Base-by-base conservation (phyloP, 208 protist species). In the Acanthamoeba sp. region DNA sequence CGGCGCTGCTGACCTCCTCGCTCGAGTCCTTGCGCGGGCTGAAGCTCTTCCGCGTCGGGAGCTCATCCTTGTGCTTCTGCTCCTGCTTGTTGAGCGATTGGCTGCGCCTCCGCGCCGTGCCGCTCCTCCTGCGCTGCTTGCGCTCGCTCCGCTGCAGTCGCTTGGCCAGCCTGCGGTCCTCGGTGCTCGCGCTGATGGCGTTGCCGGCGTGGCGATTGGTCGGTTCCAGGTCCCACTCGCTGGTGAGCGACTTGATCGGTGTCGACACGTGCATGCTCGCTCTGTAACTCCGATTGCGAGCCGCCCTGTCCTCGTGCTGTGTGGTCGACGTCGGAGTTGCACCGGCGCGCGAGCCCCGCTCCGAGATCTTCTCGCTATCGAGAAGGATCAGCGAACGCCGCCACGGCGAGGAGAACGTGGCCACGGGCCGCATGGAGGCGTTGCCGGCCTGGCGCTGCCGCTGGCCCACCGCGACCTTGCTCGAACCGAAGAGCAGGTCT, bases 341-440 rank as follows among this genome's bases (percentile, higher is more conserved):
- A 6, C 7, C 18, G 27, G 1, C 52, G 52, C 12, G 52, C 18
- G 52, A 12, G 52, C 14, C 16, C 4, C 52, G 52, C 52, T 59
- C 52, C 52, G 59, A 22, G 59, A 69, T 45, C 38, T 80, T 80
- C 32, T 80, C 71, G 71, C 38, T 80, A 32, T 80, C 71, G 59
- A 69, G 59, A 80, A 80, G 36, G 18, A 80, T 36, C 27, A 80
- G 71, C 32, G 71, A 80, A 1, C 71, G 71, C 6, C 71, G 71
- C 71, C 71, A 80, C 18, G 71, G 71, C 10, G 71, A 80, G 0
- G 66, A 42, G 29, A 76, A 16, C 0, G 66, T 7, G 29, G 66
- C 66, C 29, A 76, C 36, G 22, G n/a, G n/a, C 7, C 66, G 66
- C n/a, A 24, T 40, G 36, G 66, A 7, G 1, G 14, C 55, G 45